Base-by-base conservation (phyloP, 208 protist genomes). In the Leishmania arabica region DNA sequence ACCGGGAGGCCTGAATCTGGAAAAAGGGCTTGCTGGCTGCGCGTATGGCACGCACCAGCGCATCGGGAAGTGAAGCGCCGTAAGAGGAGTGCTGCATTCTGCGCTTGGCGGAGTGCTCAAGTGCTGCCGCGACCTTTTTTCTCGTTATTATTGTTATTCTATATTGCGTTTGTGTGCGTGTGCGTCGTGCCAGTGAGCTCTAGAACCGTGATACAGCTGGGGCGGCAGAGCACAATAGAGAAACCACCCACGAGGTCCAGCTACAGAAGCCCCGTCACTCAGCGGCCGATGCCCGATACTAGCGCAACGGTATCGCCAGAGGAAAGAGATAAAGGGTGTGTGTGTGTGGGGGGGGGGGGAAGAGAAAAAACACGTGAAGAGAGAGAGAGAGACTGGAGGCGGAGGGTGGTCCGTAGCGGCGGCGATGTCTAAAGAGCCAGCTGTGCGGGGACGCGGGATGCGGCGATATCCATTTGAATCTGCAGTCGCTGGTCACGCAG, bases 1-100 rank as follows among this genome's bases (percentile, higher is more conserved):
- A 86, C 73, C 87, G 84, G 6, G 74, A 47, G 21, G 73, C 58
- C 76, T 90, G 87, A 17, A 90, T 24, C 7, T 77, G 62, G 27
- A 83, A 17, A 58, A 88, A 90, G 4, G 70, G 27, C 45, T 77
- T 74, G 49, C 79, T 82, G 17, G 62, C 78, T 7, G 71, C 45
- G 64, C 65, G 58, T 17, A 86, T 65, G 56, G 78, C 82, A 42
- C 72, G 62, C 65, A 86, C 82, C 56, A 86, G 49, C 34, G 66
- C 73, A 45, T 86, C 82, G 3, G 82, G 74, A 15, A 86, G 64
- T 11, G 60, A 31, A 3, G 27, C 74, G 11, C 42, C 56, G 34
- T 64, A 8, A 9, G 37, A 40, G 21, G 56, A 51, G 40, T n/a
- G 51, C 53, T 77, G 53, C 40, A 62, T 76, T 24, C 13, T 62